phyloP scores from a whole-genome alignment of 139 green algal genomes.

The Chara braunii region DNA sequence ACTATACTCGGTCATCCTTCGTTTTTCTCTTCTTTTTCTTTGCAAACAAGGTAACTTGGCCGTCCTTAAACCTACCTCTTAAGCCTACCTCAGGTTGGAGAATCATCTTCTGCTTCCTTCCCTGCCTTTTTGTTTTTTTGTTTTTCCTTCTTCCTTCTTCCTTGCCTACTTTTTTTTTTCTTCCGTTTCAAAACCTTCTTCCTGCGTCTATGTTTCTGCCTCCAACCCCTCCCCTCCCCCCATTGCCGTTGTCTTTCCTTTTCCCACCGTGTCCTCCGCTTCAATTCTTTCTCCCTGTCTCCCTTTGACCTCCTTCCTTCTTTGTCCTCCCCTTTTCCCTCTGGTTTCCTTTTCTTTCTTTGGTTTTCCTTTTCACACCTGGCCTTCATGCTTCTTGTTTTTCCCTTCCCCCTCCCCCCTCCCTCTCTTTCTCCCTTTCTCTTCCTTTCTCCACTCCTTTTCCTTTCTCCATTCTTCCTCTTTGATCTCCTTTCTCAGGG shows the following conservation, averaged over 20 bases:
- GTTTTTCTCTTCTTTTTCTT: too few species aligned
- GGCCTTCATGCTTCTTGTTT: neutral
- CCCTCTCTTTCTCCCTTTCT: neutral
- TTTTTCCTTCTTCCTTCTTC: neutral
- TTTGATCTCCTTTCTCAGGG: neutral
- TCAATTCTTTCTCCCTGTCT: too few species aligned
- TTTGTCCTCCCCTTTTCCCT: neutral
- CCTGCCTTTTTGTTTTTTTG: neutral
- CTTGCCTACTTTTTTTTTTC: neutral
- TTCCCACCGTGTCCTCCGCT: too few species aligned
- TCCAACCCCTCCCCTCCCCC: too few species aligned
- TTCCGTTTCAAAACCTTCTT: neutral
- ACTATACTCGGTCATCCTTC: too few species aligned
- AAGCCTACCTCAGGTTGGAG: too few species aligned
- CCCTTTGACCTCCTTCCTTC: too few species aligned
- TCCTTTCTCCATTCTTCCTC: neutral
- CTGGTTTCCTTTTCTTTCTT: neutral
- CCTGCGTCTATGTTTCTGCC: neutral
- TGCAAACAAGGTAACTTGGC: too few species aligned
- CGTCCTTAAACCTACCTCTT: too few species aligned
- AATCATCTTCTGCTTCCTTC: neutral
- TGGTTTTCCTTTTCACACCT: neutral
- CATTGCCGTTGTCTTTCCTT: too few species aligned
- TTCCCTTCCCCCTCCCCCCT: neutral
- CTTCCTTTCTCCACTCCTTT: neutral